These are phyloP conservation scores for Cladophialophora bantiana DNA, from an alignment of 2,329 filamentous ascomycete species.

Conservation along the genomic window DNA sequence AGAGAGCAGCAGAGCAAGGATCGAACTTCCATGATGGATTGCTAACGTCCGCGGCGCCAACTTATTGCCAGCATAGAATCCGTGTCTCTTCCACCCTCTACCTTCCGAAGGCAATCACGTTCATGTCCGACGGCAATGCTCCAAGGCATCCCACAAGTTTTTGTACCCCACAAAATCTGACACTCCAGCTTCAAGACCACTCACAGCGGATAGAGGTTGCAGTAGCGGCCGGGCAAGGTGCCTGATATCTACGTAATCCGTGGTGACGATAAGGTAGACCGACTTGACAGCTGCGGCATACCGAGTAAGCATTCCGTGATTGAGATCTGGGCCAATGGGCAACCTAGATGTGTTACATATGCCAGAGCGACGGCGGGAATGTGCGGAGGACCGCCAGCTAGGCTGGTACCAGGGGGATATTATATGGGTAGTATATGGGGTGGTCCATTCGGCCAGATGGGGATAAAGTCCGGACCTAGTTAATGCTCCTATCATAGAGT, in stretches of 20 bases:
- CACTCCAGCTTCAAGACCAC: not conserved
- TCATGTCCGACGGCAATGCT: not conserved
- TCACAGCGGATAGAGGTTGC: slow-evolving; percentile 1
- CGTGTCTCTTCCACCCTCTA: not conserved
- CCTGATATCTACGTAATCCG: slow-evolving; percentile 17
- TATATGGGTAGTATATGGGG: not conserved
- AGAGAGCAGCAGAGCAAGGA: not conserved
- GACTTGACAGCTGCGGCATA: slow-evolving; percentile 1
- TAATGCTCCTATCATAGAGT: slow-evolving; percentile 5
- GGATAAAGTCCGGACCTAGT: slow-evolving; percentile 11
- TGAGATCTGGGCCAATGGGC: slow-evolving; percentile 12
- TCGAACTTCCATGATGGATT: slow-evolving; percentile 2
- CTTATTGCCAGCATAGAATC: not conserved
- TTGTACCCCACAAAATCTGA: slow-evolving; percentile 10
- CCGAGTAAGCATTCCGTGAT: slow-evolving; percentile 5
- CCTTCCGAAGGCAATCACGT: not conserved
- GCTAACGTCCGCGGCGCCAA: slow-evolving; percentile 17
- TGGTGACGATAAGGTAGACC: not conserved
- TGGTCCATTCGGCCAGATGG: not conserved
- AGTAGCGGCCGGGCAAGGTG: slow-evolving; percentile 15
- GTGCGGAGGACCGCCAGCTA: not conserved
- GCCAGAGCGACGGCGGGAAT: not conserved
- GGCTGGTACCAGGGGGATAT: not conserved
- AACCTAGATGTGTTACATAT: not conserved
- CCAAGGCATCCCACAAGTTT: slow-evolving; percentile 2